phyloP scores from a whole-genome alignment of 441 rosid genomes.

The Gossypium davidsonii region DNA sequence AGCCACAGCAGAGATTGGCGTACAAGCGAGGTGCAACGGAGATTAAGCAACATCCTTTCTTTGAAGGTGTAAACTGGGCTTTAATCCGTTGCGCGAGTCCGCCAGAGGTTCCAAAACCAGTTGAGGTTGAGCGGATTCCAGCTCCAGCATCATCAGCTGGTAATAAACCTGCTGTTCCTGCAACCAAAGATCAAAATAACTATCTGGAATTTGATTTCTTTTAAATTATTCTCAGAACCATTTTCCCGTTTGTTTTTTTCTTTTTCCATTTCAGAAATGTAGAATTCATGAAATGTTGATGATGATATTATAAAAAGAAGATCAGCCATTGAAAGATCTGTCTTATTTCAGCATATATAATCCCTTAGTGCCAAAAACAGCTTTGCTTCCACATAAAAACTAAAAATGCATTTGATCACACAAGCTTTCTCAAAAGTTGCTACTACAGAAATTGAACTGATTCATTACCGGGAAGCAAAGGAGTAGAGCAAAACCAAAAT shows the following conservation, averaged over 20 bases:
- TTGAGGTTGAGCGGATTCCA: constrained; percentile 40
- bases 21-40: constrained; percentile 67
- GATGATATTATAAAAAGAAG: background rate
- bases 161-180: constrained; percentile 24
- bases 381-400: background rate
- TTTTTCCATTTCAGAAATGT: background rate
- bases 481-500: background rate
- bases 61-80: constrained; percentile 71
- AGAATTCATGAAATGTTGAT: background rate
- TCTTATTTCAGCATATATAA: too few species aligned
- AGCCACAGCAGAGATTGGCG: constrained; percentile 60
- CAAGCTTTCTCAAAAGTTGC: background rate
- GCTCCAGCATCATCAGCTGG: constrained; percentile 31
- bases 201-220: constrained; percentile 89
- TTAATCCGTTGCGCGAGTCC: constrained; percentile 69
- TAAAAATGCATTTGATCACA: background rate
- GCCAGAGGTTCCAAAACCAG: constrained; percentile 58
- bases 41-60: constrained; percentile 69
- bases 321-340: background rate
- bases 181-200: constrained; percentile 40
- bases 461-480: background rate
- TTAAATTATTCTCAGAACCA: constrained; percentile 20
- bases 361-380: too few species aligned
- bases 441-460: background rate
- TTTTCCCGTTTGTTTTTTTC: constrained; percentile 8